Conservation (phyloP, 2,329 filamentous ascomycete species). For the Monilinia polystroma region DNA sequence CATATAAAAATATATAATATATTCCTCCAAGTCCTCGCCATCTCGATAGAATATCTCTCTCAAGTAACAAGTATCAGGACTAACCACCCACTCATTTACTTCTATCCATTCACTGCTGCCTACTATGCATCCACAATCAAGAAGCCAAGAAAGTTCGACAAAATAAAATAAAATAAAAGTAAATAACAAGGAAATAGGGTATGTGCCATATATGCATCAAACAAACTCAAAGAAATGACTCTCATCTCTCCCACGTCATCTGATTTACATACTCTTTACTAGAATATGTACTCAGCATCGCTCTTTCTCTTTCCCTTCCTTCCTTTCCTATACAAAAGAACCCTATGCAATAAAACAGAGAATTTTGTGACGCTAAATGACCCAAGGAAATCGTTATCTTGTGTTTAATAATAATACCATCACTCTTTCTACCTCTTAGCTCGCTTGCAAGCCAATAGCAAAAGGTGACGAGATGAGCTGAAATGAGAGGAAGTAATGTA, state of each 20-base stretch:
- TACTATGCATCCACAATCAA: background rate
- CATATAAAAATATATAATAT: too few species aligned
- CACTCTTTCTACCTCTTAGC: background rate
- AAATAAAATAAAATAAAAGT: background rate
- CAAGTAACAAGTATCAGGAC: too few species aligned
- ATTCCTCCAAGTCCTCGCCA: too few species aligned
- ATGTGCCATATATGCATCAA: constrained; percentile 14
- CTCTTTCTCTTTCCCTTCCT: background rate
- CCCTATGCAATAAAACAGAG: background rate
- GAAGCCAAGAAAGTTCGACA: background rate
- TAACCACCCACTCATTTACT: background rate
- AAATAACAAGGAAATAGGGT: background rate
- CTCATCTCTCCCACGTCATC: background rate
- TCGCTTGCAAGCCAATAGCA: constrained; percentile 13
- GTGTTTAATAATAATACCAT: constrained; percentile 1
- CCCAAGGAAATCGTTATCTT: constrained; percentile 19
- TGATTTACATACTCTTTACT: too few species aligned
- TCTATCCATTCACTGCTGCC: background rate
- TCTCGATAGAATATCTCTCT: too few species aligned
- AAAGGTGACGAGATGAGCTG: background rate
- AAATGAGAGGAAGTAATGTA: too few species aligned
- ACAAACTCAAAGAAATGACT: background rate
- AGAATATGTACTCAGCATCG: background rate
- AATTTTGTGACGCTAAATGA: constrained; percentile 18
- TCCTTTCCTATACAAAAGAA: constrained; percentile 8